A percentile compares a stretch with the other conserved stretches of the same genome.
Conservation (phyloP, 106 monocot genomes). For the Posidonia australis region DNA sequence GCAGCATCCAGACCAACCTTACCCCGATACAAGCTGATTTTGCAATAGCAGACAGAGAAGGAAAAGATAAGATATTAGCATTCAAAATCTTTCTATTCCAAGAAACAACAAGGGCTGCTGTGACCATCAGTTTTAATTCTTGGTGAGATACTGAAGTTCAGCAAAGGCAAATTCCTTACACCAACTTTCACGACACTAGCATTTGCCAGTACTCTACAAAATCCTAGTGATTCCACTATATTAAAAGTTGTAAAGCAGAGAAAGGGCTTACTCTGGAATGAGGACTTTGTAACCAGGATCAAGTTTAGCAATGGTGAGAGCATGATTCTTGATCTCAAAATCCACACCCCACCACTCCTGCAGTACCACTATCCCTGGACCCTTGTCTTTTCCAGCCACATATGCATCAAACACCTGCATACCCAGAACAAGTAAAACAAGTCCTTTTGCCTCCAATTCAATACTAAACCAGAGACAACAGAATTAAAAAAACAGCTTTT, state of each 20-base stretch:
- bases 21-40: conserved; percentile 74
- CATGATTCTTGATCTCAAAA: conserved; percentile 93
- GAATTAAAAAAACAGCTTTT: neutral
- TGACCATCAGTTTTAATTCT: no score
- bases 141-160: neutral
- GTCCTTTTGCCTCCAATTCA: no score
- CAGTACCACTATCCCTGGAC: conserved; percentile 84
- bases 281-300: conserved; percentile 75
- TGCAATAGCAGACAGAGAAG: neutral
- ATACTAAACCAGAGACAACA: neutral
- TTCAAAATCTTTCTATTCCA: no score
- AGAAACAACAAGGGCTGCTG: no score
- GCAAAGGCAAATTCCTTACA: no score
- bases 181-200: no score
- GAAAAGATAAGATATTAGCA: neutral
- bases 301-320: conserved; percentile 56
- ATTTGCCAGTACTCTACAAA: no score
- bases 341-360: conserved; percentile 99
- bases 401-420: conserved; percentile 81
- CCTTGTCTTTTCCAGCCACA: conserved; percentile 83
- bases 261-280: conserved; percentile 72
- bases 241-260: neutral
- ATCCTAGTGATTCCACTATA: no score
- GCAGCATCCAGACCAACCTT: conserved; percentile 86
- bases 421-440: neutral